A percentile compares a stretch with the other conserved stretches of the same genome.
Conservation (phyloP, 1,284 basidiomycete species). For the Volvariella volvacea region DNA sequence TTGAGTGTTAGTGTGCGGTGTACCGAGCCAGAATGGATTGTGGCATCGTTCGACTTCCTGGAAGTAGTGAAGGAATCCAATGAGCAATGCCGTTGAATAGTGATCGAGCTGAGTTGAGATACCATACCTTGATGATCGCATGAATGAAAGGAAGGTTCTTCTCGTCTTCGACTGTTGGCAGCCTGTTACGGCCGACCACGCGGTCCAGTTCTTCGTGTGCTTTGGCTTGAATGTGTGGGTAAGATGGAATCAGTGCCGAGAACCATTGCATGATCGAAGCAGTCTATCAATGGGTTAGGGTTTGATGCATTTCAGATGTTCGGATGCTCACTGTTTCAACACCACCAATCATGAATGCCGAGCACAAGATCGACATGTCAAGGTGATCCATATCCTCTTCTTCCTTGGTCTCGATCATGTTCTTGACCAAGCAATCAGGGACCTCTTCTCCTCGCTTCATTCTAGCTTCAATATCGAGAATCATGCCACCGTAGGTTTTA, state of each 20-base stretch:
- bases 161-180: conserved; percentile 21
- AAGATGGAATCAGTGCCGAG: conserved; percentile 23
- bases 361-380: conserved; percentile 31
- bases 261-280: conserved; percentile 28
- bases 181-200: conserved; percentile 19
- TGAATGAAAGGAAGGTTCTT: conserved; percentile 19
- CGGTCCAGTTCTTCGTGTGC: conserved; percentile 10
- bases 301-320: no score
- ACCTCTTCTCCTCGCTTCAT: conserved; percentile 22
- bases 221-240: conserved; percentile 15
- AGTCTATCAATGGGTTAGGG: no score
- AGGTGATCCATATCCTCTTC: conserved; percentile 28
- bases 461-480: conserved; percentile 18
- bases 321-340: conserved; percentile 34
- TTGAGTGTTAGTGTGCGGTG: conserved; percentile 28
- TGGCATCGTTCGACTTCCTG: conserved; percentile 28
- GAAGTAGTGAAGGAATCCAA: no score
- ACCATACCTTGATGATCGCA: conserved; percentile 16
- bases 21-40: conserved; percentile 33
- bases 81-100: no score
- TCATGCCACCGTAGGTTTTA: conserved; percentile 24
- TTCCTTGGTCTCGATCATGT: conserved; percentile 25
- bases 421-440: conserved; percentile 30
- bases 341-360: conserved; percentile 36
- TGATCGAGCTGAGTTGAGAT: no score